Conservation (phyloP, 257 asterid species). For the Gentiana dahurica region DNA sequence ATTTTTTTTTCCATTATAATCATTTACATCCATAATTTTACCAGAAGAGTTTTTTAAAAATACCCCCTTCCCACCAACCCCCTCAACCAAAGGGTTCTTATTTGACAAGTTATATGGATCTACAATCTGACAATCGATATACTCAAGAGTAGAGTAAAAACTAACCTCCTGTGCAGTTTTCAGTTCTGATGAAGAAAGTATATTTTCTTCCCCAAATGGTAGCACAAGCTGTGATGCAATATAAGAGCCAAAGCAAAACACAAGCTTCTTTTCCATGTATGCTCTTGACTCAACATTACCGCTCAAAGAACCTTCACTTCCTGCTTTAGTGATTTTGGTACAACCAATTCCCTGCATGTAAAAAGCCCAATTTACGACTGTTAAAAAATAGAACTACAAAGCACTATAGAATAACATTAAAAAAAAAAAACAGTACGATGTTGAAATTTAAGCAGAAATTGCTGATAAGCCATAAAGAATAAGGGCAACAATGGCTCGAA, state of each 20-base stretch:
- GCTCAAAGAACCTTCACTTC: constrained; percentile 44
- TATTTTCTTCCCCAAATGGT: constrained; percentile 91
- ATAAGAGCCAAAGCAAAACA: constrained; percentile 89
- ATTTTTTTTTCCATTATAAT: too few species aligned
- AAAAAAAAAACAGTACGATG: too few species aligned
- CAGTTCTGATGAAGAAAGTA: constrained; percentile 74
- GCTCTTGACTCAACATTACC: constrained; percentile 87
- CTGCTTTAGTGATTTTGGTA: constrained; percentile 76
- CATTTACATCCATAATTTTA: too few species aligned
- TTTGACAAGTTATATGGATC: too few species aligned
- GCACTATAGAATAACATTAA: background rate
- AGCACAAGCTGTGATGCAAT: constrained; percentile 82
- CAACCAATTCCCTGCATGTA: constrained; percentile 85
- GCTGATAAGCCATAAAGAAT: background rate
- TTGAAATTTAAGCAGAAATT: background rate
- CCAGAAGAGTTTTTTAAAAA: too few species aligned
- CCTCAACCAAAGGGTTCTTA: too few species aligned
- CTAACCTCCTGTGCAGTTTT: constrained; percentile 87
- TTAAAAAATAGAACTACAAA: background rate
- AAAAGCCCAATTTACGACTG: constrained; percentile 6
- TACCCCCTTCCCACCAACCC: too few species aligned
- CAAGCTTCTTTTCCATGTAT: constrained; percentile 87
- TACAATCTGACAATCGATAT: background rate
- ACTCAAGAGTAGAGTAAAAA: background rate
- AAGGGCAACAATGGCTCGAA: background rate